Conservation (phyloP, 441 rosid species). For the Macaranga tanarius region DNA sequence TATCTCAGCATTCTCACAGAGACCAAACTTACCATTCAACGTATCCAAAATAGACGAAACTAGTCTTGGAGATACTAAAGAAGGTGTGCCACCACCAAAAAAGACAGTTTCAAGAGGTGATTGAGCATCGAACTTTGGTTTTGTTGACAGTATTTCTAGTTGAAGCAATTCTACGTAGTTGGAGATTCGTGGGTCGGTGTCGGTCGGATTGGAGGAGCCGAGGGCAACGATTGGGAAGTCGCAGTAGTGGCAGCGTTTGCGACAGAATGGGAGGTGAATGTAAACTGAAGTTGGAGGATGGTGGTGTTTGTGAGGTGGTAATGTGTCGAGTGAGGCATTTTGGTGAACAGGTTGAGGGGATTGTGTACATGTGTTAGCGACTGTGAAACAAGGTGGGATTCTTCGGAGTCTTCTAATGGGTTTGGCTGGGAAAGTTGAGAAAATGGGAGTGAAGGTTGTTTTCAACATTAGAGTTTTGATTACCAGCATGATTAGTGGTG, state of each 20-base stretch:
- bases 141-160: conserved; percentile 68
- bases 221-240: conserved; percentile 92
- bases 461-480: conserved; percentile 43
- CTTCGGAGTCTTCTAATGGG: conserved; percentile 25
- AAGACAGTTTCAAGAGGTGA: conserved; percentile 76
- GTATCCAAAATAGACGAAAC: conserved; percentile 62
- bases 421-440: conserved; percentile 43
- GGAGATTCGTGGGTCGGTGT: conserved; percentile 65
- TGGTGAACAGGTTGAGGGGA: conserved; percentile 56
- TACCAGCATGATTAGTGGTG: neutral
- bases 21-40: conserved; percentile 57
- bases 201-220: conserved; percentile 47
- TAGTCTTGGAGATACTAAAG: conserved; percentile 75
- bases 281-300: conserved; percentile 74
- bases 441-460: conserved; percentile 52
- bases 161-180: conserved; percentile 62
- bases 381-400: conserved; percentile 9
- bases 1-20: conserved; percentile 61
- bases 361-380: conserved; percentile 19
- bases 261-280: conserved; percentile 91
- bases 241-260: conserved; percentile 92
- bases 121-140: conserved; percentile 32
- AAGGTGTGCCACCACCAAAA: conserved; percentile 96
- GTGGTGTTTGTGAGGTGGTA: conserved; percentile 18
- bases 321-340: conserved; percentile 58